Base-by-base conservation (phyloP, 495 filamentous ascomycete species). In the Neurospora tetrasperma region DNA sequence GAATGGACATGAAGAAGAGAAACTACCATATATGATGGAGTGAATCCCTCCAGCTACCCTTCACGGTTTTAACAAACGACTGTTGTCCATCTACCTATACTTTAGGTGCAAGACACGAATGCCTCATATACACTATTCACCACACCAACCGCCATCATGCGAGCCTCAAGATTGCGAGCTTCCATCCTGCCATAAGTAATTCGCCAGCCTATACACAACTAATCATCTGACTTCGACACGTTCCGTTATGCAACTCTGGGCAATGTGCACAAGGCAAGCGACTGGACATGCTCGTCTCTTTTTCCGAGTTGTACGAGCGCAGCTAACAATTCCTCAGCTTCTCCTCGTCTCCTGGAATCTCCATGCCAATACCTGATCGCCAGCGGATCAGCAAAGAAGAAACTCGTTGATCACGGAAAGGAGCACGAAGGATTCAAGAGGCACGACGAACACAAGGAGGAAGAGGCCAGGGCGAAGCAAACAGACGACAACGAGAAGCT, bases 391-490 rank as follows among this genome's bases (percentile, higher is more conserved):
- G 35, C 69, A 35, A 71, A 71, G 35, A 38, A 35, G 10, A 68
- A 44, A 5, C 68, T 27, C 12, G 54, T 20, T 40, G 48, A 54
- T 18, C n/a, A 69, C 42, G 23, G 62, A 18, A 39, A 54, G 41
- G 66, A 38, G 42, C 27, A 75, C 41, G 43, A 73, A 23, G 42
- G 27, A 11, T 71, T 35, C 42, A 59, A 20, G 46, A 20, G 66
- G 20, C 27, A 42, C 14, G 27, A 69, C 14, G 20, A 70, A 43
- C 23, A 66, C n/a, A 11, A 18, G 4, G 31, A 66, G 6, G 59
- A 42, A 23, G 27, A 42, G 40, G 6, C 71, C 8, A 20, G 42
- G 46, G 73, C 20, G 85, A 88, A 70, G 85, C 86, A 69, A n/a
- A 8, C 43, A 20, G 39, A 69, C 8, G 43, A 48, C 18, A 18